Base-by-base conservation (phyloP, 2,329 filamentous ascomycete genomes). In the Sclerotinia trifoliorum region DNA sequence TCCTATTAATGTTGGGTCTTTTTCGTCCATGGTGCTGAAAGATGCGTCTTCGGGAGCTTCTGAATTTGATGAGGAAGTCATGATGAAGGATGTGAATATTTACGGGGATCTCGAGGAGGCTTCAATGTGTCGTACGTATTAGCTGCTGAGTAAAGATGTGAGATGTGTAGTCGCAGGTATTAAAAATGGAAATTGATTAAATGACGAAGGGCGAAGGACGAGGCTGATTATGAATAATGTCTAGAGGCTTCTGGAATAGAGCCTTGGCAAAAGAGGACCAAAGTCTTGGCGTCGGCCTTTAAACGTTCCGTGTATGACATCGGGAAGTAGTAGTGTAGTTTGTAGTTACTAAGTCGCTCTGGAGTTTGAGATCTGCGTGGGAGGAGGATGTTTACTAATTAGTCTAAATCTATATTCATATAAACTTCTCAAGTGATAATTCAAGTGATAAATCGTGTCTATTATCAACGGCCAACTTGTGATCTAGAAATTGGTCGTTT, bases 1-100 rank as follows among this genome's bases (percentile, higher is more conserved):
- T 79, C 95, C 95, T 74, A 98, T 90, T 32, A 94, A 86, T 75
- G 92, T 90, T 60, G 94, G 90, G 80, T 97, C 94, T 78, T 84
- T 85, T 75, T 88, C 85, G 76, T 90, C 84, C 90, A 94, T 94
- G 71, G 85, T 85, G 78, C 89, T 85, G 82, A 89, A 93, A 78
- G 83, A 89, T 60, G 83, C 84, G 71, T 83, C 81, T 66, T 80
- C 78, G 68, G 80, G 68, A 56, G 80, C 72, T 56, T 74, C 71
- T 56, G 74, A 70, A 11, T 62, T 69, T 46, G 81, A 81, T 73
- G 84, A 81, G 71, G 85, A 84, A 46, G 85, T 80, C 86, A 89
- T 88, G 70, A 65, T 80, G 78, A 42, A 44, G 58, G 51, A 35
- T n/a, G 4, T 29, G 48, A 13, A 44, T 46, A 55, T 67, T 69